Evolutionary conservation across 192 early-diverging fungal species (phyloP), one percentile per base, ranked within the genome.

Genomic region (Oehlia diaphana): DNA sequence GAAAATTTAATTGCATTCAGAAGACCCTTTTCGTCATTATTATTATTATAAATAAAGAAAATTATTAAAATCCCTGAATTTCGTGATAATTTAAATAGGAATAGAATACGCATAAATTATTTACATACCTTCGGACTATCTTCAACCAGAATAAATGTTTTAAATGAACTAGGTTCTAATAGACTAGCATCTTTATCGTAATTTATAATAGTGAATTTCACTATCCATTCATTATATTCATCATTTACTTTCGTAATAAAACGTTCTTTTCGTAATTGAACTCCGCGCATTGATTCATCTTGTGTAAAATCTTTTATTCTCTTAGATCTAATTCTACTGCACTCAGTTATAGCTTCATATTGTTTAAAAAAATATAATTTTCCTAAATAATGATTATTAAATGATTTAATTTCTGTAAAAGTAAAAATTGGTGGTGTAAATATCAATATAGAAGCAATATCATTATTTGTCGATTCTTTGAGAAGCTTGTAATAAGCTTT

Each of bases 361-460:
- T 71, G 76, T 44, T 82, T 82, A 47, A 82, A 82, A 58, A 79
- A 82, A 71, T 69, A 79, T 50, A 82, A 70, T 44, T 82, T 82
- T 21, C 76, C 76, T 66, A 82, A 68, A 61, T 78, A 79, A 14
- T 66, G 6, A 37, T 77, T 42, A 1, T 23, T 63, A 68, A 82
- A 82, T 1, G 37, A 3, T 9, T 37, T 58, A 16, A 70, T 79
- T 10, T 35, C 35, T 9, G 42, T 35, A 26, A 82, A 74, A 64
- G 26, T 47, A 50, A 82, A 70, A 9, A 13, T 14, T 3, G 49
- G 76, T 3, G 81, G 77, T 2, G 63, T 73, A 42, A 79, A 58
- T n/a, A 82, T 16, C 13, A 82, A 65, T 14, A 47, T 69, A 10
- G 37, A 26, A 33, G 26, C 10, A 16, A 62, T 74, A 13, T 58